Base-by-base conservation (phyloP, 805 yeast species). In the Wickerhamomyces rabaulensis region DNA sequence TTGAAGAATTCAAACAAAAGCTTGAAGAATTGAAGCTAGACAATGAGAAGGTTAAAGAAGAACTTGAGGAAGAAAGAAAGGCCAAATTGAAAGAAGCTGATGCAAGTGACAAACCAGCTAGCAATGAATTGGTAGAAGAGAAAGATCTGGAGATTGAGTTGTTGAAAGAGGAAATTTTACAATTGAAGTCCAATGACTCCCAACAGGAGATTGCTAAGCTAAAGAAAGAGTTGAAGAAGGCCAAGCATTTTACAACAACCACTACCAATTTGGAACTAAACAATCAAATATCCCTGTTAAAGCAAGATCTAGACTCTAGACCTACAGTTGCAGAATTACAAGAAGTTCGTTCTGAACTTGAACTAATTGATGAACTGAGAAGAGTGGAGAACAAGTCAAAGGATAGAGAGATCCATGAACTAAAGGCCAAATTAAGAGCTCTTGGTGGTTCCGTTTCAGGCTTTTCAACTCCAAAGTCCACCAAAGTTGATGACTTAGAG, bases 271-370 rank as follows among this genome's bases (percentile, higher is more conserved):
- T 45, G 17, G 68, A 64, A 31, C 56, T 69, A 27, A 50, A 47
- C 2, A 42, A 51, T 16, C 61, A 59, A 42, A 51, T 57, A 6
- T 47, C 52, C 29, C 31, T 53, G 3, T 41, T 61, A 5, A 51
- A 57, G 33, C 43, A 48, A 6, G 60, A 61, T 38, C 26, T 58
- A 5, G 65, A 63, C 10, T 52, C 60, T 43, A 57, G 78, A 44
- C 79, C 79, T 1, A 61, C 74, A 0, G 57, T 65, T 33, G 69
- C 67, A 12, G 76, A 74, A 52, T 50, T 73, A 19, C 62, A 68
- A 8, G 76, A 74, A 43, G 61, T 75, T 6, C 75, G 74, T 50
- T 73, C 74, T 38, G 75, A 73, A 47, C 56, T 74, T 43, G 75
- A 73, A 21, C 49, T 62, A 9, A 53, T 69, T 27, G 74, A 73